Evolutionary conservation across 192 early-diverging fungal genomes (phyloP), one percentile per base, ranked within the genome.

Genomic region (Lobulomyces angularis): DNA sequence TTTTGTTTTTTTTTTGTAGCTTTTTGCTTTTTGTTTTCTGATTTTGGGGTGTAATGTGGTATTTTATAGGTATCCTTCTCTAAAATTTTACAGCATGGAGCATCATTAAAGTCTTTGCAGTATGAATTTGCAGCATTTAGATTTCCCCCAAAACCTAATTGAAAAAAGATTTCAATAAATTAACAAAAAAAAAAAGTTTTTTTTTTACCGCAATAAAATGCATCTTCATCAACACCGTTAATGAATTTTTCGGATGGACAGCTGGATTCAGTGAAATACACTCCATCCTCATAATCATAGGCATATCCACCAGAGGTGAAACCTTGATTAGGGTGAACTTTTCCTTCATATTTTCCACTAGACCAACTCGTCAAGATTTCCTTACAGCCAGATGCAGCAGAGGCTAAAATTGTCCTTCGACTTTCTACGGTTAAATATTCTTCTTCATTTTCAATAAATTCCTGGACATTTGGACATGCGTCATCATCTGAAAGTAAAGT

Each of bases 131-230:
- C 61, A 17, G 37, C 58, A 12, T 55, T 36, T 12, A 27, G 17
- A 36, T 62, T 45, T 9, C 57, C 61, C 21, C 37, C 40, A 31
- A 62, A 62, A 1, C 61, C 58, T 58, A 25, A 9, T n/a, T n/a
- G n/a, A 28, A 32, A 50, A 51, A 23, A 36, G 1, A 35, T 21
- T 37, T 8, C 3, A 50, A 8, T 6, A 1, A 8, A n/a, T 7
- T 11, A 40, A 45, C 47, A 14, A 51, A 14, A 23, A 20, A n/a
- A 24, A 48, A 28, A 18, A 18, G 41, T 25, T 3, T 1, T 21
- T 22, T 22, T 41, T 41, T 17, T 19, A 56, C 53, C 48, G 32
- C 61, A 63, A 19, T 46, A 36, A 12, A 5, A 14, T 33, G 44
- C 34, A 37, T 63, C 61, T 9, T 30, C 50, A 18, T 42, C 46